Base-by-base conservation (phyloP, 305 asterid genomes). In the Fraxinus ornus region DNA sequence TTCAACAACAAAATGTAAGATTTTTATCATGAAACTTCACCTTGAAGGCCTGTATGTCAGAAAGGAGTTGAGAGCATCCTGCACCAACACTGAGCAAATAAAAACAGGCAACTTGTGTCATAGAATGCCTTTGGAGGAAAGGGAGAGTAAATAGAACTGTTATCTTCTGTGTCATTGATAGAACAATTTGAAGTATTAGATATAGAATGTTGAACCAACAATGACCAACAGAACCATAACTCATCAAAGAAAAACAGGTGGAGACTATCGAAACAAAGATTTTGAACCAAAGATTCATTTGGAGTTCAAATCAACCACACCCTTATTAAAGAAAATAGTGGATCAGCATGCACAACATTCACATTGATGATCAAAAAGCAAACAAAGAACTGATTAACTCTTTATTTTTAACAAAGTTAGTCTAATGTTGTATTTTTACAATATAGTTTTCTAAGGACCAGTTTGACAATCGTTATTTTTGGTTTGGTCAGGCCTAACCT, bases 1-100 rank as follows among this genome's bases (percentile, higher is more conserved):
- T 80, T 72, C n/a, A 49, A 66, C 33, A 72, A 75, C n/a, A 78
- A 64, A 82, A 76, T 6, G n/a, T 44, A 87, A 64, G 76, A 13
- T 15, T 82, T 79, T 55, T 32, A 79, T 77, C 28, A 72, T 82
- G 76, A 86, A 86, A 85, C 83, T 83, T 87, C 91, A 94, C 99
- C 98, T 97, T 97, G 91, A 97, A 97, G 83, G 98, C 99, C 94
- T 97, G 99, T 98, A 97, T 97, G 88, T 97, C 99, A 0, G 99
- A 93, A 85, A 97, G 98, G 86, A 97, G 98, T 86, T 97, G 99
- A 81, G 98, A 97, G 84, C 99, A 97, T 83, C 99, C 99, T 39
- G 98, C 98, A 80, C 98, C 99, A 85, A 92, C 93, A 87, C 99
- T 97, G 94, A 88, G 80, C 78, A 88, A 44, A 86, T 52, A 68